phyloP scores from a whole-genome alignment of 73 alveolate genomes.

The Blepharisma stoltei region DNA sequence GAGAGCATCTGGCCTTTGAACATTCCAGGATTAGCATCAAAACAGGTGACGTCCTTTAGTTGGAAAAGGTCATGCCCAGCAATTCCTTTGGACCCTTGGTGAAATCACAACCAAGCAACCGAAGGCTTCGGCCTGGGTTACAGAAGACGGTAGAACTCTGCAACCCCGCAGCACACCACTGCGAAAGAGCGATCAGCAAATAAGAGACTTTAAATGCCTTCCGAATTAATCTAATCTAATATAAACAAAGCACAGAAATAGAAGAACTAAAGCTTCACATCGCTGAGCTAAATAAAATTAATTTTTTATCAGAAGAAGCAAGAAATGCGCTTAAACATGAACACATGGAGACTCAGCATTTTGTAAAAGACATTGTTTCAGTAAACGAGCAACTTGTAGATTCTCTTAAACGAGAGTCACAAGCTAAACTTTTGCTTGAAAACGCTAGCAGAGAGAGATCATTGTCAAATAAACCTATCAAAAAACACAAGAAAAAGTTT shows the following conservation, averaged over 20 bases:
- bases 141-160: neutral
- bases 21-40: too few relatives aligned
- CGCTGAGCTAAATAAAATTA: neutral
- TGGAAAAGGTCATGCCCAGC: too few relatives aligned
- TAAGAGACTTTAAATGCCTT: neutral
- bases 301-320: slow-evolving; percentile 10
- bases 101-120: neutral
- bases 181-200: neutral
- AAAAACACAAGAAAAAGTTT: neutral
- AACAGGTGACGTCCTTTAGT: too few relatives aligned
- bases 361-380: slow-evolving; percentile 20
- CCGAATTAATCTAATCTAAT: neutral
- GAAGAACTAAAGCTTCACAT: neutral
- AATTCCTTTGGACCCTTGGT: too few relatives aligned
- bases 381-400: slow-evolving; percentile 25
- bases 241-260: neutral
- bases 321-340: neutral
- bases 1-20: too few relatives aligned
- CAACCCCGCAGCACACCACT: neutral
- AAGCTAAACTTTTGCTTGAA: neutral
- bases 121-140: neutral
- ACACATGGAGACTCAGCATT: slow-evolving; percentile 15
- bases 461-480: neutral
- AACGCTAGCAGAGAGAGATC: neutral
- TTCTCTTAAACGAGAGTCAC: slow-evolving; percentile 11